phyloP scores from a whole-genome alignment of 139 green algal genomes.

The Axilococcus clingmanii region DNA sequence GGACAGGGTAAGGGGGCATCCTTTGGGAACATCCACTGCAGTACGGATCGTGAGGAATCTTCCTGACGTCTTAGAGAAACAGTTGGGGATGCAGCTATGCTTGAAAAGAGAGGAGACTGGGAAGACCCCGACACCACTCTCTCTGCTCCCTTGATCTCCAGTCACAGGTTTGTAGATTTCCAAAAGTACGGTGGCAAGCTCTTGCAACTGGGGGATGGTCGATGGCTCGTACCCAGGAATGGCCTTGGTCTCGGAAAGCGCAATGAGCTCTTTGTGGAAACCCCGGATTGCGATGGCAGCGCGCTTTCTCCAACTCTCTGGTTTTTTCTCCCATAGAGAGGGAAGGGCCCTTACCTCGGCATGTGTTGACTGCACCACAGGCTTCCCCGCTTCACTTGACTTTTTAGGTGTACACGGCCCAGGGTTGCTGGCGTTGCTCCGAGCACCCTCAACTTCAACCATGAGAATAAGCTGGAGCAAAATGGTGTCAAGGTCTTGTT shows the following conservation, averaged over 20 bases:
- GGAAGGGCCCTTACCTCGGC: constrained; percentile 5
- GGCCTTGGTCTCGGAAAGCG: constrained; percentile 7
- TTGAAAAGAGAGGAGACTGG: constrained; percentile 5
- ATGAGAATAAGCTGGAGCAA: constrained; percentile 23
- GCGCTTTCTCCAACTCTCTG: constrained; percentile 15
- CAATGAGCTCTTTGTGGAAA: constrained; percentile 23
- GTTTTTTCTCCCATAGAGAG: constrained; percentile 14
- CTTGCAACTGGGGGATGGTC: constrained; percentile 14
- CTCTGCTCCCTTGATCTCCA: not conserved
- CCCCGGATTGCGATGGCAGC: constrained; percentile 11
- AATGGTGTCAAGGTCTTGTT: constrained; percentile 12
- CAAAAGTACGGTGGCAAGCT: constrained; percentile 6
- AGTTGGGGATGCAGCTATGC: constrained; percentile 14
- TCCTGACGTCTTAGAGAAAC: not conserved
- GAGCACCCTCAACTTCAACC: constrained; percentile 12
- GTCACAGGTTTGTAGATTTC: constrained; percentile 1
- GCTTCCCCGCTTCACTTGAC: not conserved
- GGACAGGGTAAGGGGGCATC: constrained; percentile 11
- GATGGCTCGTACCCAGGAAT: constrained; percentile 10
- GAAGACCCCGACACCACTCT: constrained; percentile 8
- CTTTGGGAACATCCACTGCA: constrained; percentile 7
- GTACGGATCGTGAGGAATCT: constrained; percentile 14
- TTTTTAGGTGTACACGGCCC: not conserved
- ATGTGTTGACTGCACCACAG: constrained; percentile 1
- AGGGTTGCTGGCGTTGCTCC: not conserved